Evolutionary conservation across 2,329 filamentous ascomycete species (phyloP).

Genomic region (Pseudocercospora fijiensis): DNA sequence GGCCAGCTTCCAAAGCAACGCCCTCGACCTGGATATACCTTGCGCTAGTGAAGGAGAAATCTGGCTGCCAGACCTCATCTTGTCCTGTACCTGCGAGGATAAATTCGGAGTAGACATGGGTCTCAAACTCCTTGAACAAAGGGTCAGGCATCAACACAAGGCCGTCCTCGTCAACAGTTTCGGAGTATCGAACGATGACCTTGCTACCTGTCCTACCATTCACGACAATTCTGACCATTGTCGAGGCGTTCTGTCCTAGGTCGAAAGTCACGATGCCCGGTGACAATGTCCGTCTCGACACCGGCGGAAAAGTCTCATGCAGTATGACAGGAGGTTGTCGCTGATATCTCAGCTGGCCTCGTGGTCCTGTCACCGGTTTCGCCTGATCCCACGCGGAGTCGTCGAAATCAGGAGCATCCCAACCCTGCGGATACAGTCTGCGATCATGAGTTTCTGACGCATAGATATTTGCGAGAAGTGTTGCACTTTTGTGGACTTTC

Average conservation of each 20-base stretch:
- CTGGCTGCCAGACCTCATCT: constrained; percentile 42
- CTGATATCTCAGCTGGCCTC: constrained; percentile 44
- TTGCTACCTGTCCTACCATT: constrained; percentile 35
- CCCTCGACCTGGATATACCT: constrained; percentile 47
- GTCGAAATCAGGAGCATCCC: constrained; percentile 37
- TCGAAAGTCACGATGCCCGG: constrained; percentile 36
- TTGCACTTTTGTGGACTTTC: constrained; percentile 14
- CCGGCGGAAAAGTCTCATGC: constrained; percentile 41
- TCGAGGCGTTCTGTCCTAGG: constrained; percentile 40
- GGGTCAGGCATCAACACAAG: constrained; percentile 46
- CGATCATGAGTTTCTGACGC: constrained; percentile 43
- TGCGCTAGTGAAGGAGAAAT: constrained; percentile 47
- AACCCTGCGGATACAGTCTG: constrained; percentile 39
- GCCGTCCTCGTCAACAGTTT: constrained; percentile 36
- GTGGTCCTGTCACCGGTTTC: constrained; percentile 43
- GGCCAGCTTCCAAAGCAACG: constrained; percentile 28
- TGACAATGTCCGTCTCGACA: constrained; percentile 24
- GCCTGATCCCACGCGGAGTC: constrained; percentile 38
- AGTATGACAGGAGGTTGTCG: constrained; percentile 43
- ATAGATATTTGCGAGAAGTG: not conserved
- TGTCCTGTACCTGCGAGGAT: constrained; percentile 35
- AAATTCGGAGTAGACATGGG: constrained; percentile 44
- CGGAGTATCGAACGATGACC: constrained; percentile 37
- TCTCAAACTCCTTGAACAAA: constrained; percentile 42
- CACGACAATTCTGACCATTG: constrained; percentile 35